phyloP scores from a whole-genome alignment of 2,329 filamentous ascomycete species.

The Trichoderma atrobrunneum region DNA sequence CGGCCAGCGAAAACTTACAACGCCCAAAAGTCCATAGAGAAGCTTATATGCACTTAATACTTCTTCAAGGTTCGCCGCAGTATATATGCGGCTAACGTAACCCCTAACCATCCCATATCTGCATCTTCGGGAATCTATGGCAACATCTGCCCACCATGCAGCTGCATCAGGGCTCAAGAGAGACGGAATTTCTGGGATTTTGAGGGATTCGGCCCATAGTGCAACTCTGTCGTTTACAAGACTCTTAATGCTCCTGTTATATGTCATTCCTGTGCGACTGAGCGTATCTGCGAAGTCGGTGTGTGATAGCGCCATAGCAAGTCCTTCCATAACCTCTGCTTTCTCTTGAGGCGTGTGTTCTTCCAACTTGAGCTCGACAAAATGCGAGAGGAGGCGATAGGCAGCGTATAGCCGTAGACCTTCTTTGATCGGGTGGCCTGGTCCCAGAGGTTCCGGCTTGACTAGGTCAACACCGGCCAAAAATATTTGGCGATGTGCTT shows the following conservation, averaged over 20 bases:
- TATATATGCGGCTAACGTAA: slow-evolving; percentile 23
- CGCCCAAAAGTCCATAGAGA: slow-evolving; percentile 18
- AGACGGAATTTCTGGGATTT: background rate
- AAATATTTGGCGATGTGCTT: slow-evolving; percentile 28
- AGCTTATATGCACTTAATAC: slow-evolving; percentile 19
- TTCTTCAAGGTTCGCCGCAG: slow-evolving; percentile 3
- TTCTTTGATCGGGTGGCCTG: background rate
- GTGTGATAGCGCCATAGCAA: slow-evolving; percentile 23
- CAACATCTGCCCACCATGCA: slow-evolving; percentile 25
- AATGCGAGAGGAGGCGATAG: slow-evolving; percentile 24
- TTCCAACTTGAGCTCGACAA: slow-evolving; percentile 15
- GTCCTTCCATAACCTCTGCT: slow-evolving; percentile 26
- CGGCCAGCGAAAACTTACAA: slow-evolving; percentile 16
- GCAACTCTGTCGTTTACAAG: slow-evolving; percentile 14
- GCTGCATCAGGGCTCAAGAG: slow-evolving; percentile 18
- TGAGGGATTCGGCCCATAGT: slow-evolving; percentile 24
- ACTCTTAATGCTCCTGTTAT: background rate
- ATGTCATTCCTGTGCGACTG: slow-evolving; percentile 12
- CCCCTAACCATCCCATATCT: slow-evolving; percentile 23
- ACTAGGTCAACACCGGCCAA: slow-evolving; percentile 22
- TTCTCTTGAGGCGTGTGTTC: slow-evolving; percentile 22
- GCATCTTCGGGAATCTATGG: slow-evolving; percentile 22
- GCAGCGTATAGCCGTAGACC: slow-evolving; percentile 20
- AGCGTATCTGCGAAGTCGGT: slow-evolving; percentile 21
- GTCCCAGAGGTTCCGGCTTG: background rate